These are phyloP conservation scores for Leucocoprinus birnbaumii DNA, from an alignment of 768 basidiomycete species.

Conservation along the genomic window DNA sequence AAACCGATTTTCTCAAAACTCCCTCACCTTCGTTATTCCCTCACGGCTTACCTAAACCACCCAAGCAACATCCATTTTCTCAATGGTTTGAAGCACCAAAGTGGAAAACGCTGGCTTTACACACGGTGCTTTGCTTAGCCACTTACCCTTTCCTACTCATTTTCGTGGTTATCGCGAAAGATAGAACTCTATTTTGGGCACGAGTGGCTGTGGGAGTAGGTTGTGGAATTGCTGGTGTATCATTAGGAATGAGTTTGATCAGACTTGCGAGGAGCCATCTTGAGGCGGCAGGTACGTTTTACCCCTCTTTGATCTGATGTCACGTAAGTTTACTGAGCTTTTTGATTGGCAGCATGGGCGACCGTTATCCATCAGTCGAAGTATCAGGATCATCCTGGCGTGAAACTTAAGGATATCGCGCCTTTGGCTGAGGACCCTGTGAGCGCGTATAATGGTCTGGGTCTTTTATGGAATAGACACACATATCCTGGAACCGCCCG, in stretches of 20 bases:
- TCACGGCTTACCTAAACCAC: constrained; percentile 11
- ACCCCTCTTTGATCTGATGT: not conserved
- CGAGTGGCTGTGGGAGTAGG: constrained; percentile 33
- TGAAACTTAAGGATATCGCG: constrained; percentile 34
- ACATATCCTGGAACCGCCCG: constrained; percentile 30
- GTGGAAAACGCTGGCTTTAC: constrained; percentile 27
- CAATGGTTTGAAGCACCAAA: constrained; percentile 30
- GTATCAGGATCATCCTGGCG: constrained; percentile 23
- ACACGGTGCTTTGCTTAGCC: constrained; percentile 26
- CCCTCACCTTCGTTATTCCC: constrained; percentile 11
- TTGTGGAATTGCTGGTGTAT: constrained; percentile 29
- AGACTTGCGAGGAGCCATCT: constrained; percentile 26
- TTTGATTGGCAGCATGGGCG: constrained; percentile 33
- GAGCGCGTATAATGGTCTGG: constrained; percentile 25
- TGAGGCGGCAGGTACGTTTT: constrained; percentile 32
- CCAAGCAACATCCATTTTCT: constrained; percentile 4
- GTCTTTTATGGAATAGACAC: constrained; percentile 32
- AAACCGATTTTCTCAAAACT: constrained; percentile 9
- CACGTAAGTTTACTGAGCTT: not conserved
- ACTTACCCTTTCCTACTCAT: constrained; percentile 31
- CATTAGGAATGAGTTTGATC: constrained; percentile 28
- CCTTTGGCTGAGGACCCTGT: constrained; percentile 26
- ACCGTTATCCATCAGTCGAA: constrained; percentile 41
- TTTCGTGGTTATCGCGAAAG: constrained; percentile 24
- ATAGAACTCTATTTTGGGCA: constrained; percentile 37